phyloP scores from a whole-genome alignment of 192 early-diverging fungal genomes.

The Coemansia sp. region DNA sequence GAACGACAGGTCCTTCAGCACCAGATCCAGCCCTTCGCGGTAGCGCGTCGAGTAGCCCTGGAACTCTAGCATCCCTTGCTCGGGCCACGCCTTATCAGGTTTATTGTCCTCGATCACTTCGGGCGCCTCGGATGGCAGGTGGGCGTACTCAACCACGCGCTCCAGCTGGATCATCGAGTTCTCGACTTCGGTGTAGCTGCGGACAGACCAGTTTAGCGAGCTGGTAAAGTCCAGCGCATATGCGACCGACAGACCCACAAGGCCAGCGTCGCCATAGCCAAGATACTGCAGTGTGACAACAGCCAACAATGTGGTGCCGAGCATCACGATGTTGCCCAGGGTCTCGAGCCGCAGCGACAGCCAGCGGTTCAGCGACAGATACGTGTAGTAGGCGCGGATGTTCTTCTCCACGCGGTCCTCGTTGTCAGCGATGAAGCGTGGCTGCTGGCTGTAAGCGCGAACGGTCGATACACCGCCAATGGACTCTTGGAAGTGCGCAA shows the following conservation, averaged over 20 bases:
- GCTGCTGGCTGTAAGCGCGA: constrained; percentile 82
- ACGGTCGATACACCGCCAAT: constrained; percentile 83
- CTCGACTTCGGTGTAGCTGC: constrained; percentile 75
- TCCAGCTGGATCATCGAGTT: constrained; percentile 69
- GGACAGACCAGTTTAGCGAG: constrained; percentile 76
- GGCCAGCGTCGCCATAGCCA: constrained; percentile 57
- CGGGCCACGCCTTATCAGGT: constrained; percentile 72
- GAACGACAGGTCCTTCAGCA: constrained; percentile 61
- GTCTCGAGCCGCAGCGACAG: constrained; percentile 79
- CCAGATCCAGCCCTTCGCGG: constrained; percentile 75
- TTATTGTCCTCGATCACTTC: constrained; percentile 64
- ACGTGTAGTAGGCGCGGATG: constrained; percentile 79
- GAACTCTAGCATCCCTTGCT: constrained; percentile 74
- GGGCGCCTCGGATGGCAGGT: constrained; percentile 58
- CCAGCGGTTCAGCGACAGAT: constrained; percentile 74
- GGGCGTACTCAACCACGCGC: constrained; percentile 57
- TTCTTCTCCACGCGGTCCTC: constrained; percentile 70
- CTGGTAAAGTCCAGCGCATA: constrained; percentile 83
- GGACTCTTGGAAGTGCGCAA: constrained; percentile 82
- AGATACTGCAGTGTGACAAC: constrained; percentile 62
- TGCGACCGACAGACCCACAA: constrained; percentile 76
- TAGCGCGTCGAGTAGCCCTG: constrained; percentile 80
- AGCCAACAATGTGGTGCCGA: constrained; percentile 76
- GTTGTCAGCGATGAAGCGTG: constrained; percentile 73
- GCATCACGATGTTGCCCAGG: constrained; percentile 74